These are phyloP conservation scores for Botrytis fabae DNA, from an alignment of 2,329 filamentous ascomycete genomes.

Conservation along the genomic window DNA sequence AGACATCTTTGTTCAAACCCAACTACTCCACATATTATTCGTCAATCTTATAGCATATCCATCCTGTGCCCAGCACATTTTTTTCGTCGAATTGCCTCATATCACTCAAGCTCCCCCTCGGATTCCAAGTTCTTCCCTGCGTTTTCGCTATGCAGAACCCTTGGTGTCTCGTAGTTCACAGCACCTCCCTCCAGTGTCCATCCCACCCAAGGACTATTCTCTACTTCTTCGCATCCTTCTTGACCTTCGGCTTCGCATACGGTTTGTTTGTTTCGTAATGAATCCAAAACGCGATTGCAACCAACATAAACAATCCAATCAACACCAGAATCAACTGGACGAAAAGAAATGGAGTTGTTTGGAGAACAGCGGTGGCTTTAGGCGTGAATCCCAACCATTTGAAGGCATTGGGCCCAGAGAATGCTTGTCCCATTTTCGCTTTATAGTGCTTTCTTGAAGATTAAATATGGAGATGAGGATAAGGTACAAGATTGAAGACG, in stretches of 20 bases:
- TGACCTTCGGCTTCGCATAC: constrained; percentile 39
- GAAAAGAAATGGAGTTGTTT: constrained; percentile 35
- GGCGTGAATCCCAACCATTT: constrained; percentile 40
- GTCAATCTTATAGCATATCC: neutral
- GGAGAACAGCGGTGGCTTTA: constrained; percentile 39
- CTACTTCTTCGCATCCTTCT: constrained; percentile 28
- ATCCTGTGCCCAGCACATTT: constrained; percentile 15
- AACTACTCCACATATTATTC: constrained; percentile 11
- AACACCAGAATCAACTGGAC: constrained; percentile 35
- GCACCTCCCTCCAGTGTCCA: neutral
- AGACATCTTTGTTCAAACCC: neutral
- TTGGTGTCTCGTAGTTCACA: neutral
- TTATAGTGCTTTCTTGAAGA: neutral
- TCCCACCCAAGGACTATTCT: neutral
- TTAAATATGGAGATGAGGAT: neutral
- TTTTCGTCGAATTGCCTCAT: neutral
- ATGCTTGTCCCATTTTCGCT: constrained; percentile 37
- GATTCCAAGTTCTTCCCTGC: neutral
- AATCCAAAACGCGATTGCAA: constrained; percentile 35
- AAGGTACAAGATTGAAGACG: neutral
- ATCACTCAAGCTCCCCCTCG: neutral
- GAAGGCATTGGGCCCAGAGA: constrained; percentile 41
- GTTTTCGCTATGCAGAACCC: no score
- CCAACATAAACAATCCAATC: constrained; percentile 26
- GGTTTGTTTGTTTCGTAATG: constrained; percentile 37